Base-by-base conservation (phyloP, 345 rosid species). In the Sisymbrium irio region DNA sequence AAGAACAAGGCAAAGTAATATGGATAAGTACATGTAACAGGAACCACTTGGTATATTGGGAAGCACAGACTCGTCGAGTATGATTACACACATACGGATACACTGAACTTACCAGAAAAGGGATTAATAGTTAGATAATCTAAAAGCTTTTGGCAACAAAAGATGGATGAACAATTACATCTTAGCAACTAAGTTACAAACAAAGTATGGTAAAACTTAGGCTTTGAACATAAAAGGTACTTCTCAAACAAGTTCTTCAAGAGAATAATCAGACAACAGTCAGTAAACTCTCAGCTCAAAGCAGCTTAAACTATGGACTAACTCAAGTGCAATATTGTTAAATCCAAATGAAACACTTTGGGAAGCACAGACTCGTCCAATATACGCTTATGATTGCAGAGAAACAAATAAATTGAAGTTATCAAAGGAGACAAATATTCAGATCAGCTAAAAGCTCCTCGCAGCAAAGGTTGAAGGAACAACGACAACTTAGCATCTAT, bases 1-100 rank as follows among this genome's bases (percentile, higher is more conserved):
- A 76, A 72, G 4, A 73, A 36, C 30, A 70, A 18, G 18, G 35
- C 33, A 57, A 41, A 40, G 15, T 63, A 72, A 69, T 4, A 32
- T 12, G 8, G 39, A 30, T 65, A 73, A 55, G 49, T 35, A 27
- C 0, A 42, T 59, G 49, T 36, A 67, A 25, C 19, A 15, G 25
- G 15, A 67, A 49, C 22, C 15, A 67, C 44, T 58, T 11, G 20
- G 10, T 3, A 40, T 25, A 18, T 28, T 40, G 28, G 1, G 30
- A 27, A 18, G 20, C 62, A 54, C 30, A 28, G 36, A 27, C 51
- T 54, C 51, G 4, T 19, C 1, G 1, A 41, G 6, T 18, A 28
- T 41, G 19, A 13, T 9, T 30, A 22, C 22, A 5, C 45, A 9
- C 42, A 45, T 9, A 11, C 25, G 10, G 30, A 46, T 18, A 11